Evolutionary conservation across 805 yeast genomes (phyloP).

Genomic region (Ogataea nitratoaversa): DNA sequence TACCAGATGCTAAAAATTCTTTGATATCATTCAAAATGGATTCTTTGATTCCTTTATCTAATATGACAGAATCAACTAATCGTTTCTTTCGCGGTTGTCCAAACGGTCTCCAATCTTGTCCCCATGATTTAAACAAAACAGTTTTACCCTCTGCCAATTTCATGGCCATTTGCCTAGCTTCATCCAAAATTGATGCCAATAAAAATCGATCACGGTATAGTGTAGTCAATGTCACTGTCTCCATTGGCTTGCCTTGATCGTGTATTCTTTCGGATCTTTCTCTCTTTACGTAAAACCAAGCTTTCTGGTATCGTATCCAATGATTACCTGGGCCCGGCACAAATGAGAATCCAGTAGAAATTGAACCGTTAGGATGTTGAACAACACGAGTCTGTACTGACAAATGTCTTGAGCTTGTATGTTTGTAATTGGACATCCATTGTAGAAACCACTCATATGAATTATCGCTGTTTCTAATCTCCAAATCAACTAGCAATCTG

Average conservation of each 20-base stretch:
- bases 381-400: slow-evolving; percentile 83
- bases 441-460: slow-evolving; percentile 92
- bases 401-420: slow-evolving; percentile 73
- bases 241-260: slow-evolving; percentile 92
- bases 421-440: slow-evolving; percentile 88
- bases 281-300: slow-evolving; percentile 82
- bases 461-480: slow-evolving; percentile 89
- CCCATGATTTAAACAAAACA: slow-evolving; percentile 90
- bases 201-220: slow-evolving; percentile 73
- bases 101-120: slow-evolving; percentile 98
- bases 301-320: slow-evolving; percentile 77
- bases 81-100: slow-evolving; percentile 93
- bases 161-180: slow-evolving; percentile 82
- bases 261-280: slow-evolving; percentile 87
- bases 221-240: slow-evolving; percentile 92
- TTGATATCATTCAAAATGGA: slow-evolving; percentile 63
- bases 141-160: slow-evolving; percentile 88
- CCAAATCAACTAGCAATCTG: slow-evolving; percentile 84
- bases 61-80: slow-evolving; percentile 75
- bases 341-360: slow-evolving; percentile 78
- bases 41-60: slow-evolving; percentile 73
- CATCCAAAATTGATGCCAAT: slow-evolving; percentile 62
- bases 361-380: slow-evolving; percentile 91
- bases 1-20: slow-evolving; percentile 74
- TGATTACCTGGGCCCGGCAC: slow-evolving; percentile 99